Base-by-base conservation (phyloP, 345 rosid species). In the Eucalyptus polyanthemos region DNA sequence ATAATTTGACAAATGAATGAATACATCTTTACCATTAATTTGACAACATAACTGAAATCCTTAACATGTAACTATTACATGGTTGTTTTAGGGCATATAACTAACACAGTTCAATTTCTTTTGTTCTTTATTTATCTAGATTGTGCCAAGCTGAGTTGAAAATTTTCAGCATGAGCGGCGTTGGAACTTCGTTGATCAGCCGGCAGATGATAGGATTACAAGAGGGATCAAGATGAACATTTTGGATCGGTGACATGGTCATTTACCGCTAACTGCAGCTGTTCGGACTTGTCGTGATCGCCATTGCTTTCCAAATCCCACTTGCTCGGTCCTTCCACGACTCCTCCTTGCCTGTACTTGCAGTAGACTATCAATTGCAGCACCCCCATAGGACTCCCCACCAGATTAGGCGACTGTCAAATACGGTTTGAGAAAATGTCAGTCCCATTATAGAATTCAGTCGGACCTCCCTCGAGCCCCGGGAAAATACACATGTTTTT, bases 351-450 rank as follows among this genome's bases (percentile, higher is more conserved):
- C 90, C 93, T 94, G 91, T 96, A 97, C 90, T 88, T 95, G 92
- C 90, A 92, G 93, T 94, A 95, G 72, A 97, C 34, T 44, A 92
- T 89, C 86, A 97, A 94, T 88, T 97, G 99, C 42, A 96, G 92
- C 89, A 96, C 69, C 58, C 98, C 97, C 87, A 96, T 89, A n/a
- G 97, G 97, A 90, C 91, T 76, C 8, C 96, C 98, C 56, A 94
- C 92, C 89, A 96, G 89, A 92, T 93, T 96, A 44, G 98, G 99
- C 45, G 97, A 89, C 99, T 97, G 94, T 93, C 86, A 86, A 83
- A 54, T 51, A 15, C 16, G 51, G 49, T 11, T 86, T 37, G 29
- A 50, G 76, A 34, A 87, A 81, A 87, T 37, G 15, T 21, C 44
- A 60, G 50, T 31, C 42, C 25, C 53, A 87, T 31, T 37, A 65